Conservation (phyloP, 2,329 filamentous ascomycete species). For the Penicillium thymicola region DNA sequence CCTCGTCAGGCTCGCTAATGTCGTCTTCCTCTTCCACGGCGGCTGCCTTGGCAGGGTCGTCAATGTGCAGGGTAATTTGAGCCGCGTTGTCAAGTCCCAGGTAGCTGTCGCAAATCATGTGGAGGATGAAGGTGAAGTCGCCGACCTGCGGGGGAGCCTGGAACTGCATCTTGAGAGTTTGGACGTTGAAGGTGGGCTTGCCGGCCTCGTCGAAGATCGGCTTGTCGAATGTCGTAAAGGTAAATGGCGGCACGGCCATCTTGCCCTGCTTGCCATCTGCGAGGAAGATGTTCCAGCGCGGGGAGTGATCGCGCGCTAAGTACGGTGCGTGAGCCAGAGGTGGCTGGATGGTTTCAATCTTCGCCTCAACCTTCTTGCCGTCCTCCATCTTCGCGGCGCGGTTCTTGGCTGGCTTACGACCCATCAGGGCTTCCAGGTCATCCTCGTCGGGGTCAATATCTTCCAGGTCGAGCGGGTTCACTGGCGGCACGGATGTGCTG, state of each 20-base stretch:
- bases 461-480: constrained; percentile 77
- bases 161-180: constrained; percentile 96
- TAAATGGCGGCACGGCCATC: constrained; percentile 93
- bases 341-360: constrained; percentile 65
- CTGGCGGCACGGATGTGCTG: constrained; percentile 66
- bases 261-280: constrained; percentile 92
- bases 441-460: constrained; percentile 92
- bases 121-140: constrained; percentile 91
- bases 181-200: constrained; percentile 88
- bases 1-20: constrained; percentile 96
- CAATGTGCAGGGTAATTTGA: constrained; percentile 84
- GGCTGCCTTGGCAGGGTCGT: constrained; percentile 81
- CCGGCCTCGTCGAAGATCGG: constrained; percentile 76
- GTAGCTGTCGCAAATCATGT: constrained; percentile 91
- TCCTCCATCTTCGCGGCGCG: constrained; percentile 59
- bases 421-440: constrained; percentile 80
- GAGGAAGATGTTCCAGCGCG: constrained; percentile 91
- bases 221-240: constrained; percentile 90
- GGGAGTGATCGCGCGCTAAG: constrained; percentile 82
- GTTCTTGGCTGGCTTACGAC: constrained; percentile 63
- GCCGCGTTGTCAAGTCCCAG: constrained; percentile 89
- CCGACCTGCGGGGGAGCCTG: constrained; percentile 88
- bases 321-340: constrained; percentile 89
- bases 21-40: constrained; percentile 83
- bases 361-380: constrained; percentile 53